A percentile compares a stretch with the other conserved stretches of the same genome.
phyloP scores from a whole-genome alignment of 345 rosid species.

The Salix udensis region DNA sequence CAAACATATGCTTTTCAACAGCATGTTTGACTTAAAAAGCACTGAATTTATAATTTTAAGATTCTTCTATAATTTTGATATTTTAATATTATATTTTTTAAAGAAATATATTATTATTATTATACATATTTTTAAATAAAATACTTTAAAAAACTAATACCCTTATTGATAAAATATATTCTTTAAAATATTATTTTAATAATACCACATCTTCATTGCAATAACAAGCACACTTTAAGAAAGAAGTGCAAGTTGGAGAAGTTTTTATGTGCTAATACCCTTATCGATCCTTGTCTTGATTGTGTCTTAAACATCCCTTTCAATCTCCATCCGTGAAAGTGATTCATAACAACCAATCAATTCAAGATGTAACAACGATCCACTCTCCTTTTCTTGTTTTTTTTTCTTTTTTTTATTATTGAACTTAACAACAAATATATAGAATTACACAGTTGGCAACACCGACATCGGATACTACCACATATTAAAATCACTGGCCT shows the following conservation, averaged over 20 bases:
- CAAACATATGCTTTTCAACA: too few relatives aligned
- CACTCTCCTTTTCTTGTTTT: neutral
- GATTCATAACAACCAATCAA: conserved; percentile 33
- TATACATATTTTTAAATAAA: neutral
- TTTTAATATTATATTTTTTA: neutral
- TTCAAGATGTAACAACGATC: neutral
- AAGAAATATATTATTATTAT: neutral
- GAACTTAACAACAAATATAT: neutral
- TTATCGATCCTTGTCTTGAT: neutral
- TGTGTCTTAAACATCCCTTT: conserved; percentile 14
- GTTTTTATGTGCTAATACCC: neutral
- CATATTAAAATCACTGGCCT: conserved; percentile 8
- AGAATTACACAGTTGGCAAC: conserved; percentile 3
- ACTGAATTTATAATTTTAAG: neutral
- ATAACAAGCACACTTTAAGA: too few relatives aligned
- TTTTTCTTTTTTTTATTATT: neutral
- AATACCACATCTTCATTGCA: too few relatives aligned
- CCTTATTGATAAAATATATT: too few relatives aligned
- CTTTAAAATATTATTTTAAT: too few relatives aligned
- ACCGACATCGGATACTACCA: conserved; percentile 14
- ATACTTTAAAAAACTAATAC: neutral
- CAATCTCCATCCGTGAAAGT: conserved; percentile 28
- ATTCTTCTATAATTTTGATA: neutral
- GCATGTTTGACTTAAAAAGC: neutral
- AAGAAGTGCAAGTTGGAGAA: neutral